These are phyloP conservation scores for Silene coronaria DNA, from an alignment of 179 eudicot genomes.

Conservation along the genomic window DNA sequence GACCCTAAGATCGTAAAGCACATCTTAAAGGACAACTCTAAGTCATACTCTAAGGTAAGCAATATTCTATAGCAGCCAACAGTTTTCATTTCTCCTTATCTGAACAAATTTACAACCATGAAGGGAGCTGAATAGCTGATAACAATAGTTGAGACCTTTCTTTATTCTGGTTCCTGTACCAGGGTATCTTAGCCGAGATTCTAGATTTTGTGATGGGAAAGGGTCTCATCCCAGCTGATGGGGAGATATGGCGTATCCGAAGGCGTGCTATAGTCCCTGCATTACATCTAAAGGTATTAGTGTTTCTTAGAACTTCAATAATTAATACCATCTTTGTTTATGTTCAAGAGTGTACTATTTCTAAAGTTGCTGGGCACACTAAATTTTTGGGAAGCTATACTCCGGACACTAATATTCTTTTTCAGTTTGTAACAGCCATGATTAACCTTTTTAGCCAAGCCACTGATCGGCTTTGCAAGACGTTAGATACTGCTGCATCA, in stretches of 20 bases:
- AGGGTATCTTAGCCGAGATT: conserved; percentile 94
- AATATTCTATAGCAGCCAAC: not conserved
- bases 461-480: conserved; percentile 74
- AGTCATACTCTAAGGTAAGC: conserved; percentile 85
- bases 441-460: conserved; percentile 82
- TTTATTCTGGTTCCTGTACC: conserved; percentile 14
- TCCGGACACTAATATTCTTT: conserved; percentile 9
- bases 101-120: not conserved
- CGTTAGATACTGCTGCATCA: conserved; percentile 84
- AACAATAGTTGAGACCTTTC: not conserved
- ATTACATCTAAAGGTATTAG: conserved; percentile 75
- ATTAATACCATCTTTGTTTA: not conserved
- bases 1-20: conserved; percentile 88
- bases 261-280: conserved; percentile 97
- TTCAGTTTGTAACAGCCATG: conserved; percentile 91
- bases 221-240: conserved; percentile 98
- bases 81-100: conserved; percentile 6
- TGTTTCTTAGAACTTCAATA: conserved; percentile 3
- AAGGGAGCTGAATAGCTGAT: not conserved
- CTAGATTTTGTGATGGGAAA: conserved; percentile 97
- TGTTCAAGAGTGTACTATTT: not conserved
- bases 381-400: conserved; percentile 9
- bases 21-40: conserved; percentile 79
- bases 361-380: not conserved
- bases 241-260: conserved; percentile 92